phyloP scores from a whole-genome alignment of 2,329 filamentous ascomycete genomes.

The Gliomastix tumulicola region DNA sequence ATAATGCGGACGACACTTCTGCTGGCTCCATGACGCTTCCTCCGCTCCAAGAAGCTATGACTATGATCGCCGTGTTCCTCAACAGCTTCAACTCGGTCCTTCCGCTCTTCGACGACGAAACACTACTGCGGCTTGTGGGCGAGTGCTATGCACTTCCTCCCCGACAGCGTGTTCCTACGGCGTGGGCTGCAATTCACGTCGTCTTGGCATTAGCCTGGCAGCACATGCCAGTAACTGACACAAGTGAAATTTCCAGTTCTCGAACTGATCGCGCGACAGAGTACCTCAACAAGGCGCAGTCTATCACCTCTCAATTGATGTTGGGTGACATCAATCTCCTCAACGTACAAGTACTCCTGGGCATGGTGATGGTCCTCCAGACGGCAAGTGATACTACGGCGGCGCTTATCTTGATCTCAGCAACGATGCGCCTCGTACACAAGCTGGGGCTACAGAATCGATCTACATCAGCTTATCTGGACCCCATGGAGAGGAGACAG shows the following conservation, averaged over 20 bases:
- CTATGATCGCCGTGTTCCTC: conserved; percentile 2
- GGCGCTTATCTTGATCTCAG: conserved; percentile 15
- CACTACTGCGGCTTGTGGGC: background rate
- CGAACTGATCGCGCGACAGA: background rate
- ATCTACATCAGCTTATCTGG: conserved; percentile 8
- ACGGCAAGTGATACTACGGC: conserved; percentile 13
- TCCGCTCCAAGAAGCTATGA: conserved; percentile 1
- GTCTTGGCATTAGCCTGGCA: conserved; percentile 3
- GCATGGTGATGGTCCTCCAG: conserved; percentile 17
- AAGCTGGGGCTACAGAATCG: conserved; percentile 15
- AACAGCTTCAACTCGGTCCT: conserved; percentile 3
- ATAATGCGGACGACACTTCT: background rate
- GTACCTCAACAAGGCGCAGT: conserved; percentile 17
- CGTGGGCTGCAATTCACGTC: conserved; percentile 4
- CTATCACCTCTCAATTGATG: conserved; percentile 16
- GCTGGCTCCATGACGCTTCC: conserved; percentile 1
- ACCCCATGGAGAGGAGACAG: conserved; percentile 8
- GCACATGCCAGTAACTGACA: background rate
- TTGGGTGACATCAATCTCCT: conserved; percentile 16
- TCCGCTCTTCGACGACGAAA: conserved; percentile 2
- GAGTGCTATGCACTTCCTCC: conserved; percentile 1
- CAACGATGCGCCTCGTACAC: conserved; percentile 18
- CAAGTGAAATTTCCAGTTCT: background rate
- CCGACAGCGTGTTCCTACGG: background rate
- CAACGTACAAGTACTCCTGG: conserved; percentile 18